Percentiles rank a stretch among this genome's conserved stretches.
Evolutionary conservation across 495 filamentous ascomycete genomes (phyloP).

Genomic region (Hypoxylon lienhwacheense): DNA sequence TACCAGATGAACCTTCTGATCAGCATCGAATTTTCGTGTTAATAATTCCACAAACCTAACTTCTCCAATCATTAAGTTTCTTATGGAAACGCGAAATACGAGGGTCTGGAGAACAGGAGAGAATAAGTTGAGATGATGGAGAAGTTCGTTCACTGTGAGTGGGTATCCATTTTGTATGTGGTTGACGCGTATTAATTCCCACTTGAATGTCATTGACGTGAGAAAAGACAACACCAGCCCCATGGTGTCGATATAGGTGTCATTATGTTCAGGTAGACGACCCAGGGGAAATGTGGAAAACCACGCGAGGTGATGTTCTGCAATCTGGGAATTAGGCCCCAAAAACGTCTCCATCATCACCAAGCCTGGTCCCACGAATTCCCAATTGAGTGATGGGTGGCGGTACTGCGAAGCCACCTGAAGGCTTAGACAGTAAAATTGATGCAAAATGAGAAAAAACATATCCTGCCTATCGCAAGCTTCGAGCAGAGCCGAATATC

Average conservation of each 20-base stretch:
- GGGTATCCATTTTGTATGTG: constrained; percentile 49
- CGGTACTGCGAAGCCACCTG: background rate
- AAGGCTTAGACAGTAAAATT: constrained; percentile 63
- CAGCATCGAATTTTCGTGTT: constrained; percentile 43
- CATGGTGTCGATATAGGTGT: constrained; percentile 18
- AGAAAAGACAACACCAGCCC: constrained; percentile 41
- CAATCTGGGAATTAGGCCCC: constrained; percentile 45
- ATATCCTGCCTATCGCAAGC: constrained; percentile 59
- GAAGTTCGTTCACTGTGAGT: constrained; percentile 62
- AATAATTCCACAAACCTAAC: constrained; percentile 41
- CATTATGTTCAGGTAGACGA: constrained; percentile 12
- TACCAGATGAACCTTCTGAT: constrained; percentile 39
- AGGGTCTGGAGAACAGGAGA: constrained; percentile 61
- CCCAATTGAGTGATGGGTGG: constrained; percentile 19
- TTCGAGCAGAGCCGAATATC: constrained; percentile 58
- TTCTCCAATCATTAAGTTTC: constrained; percentile 41
- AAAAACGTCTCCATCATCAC: constrained; percentile 42
- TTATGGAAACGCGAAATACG: constrained; percentile 60
- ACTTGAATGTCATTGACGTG: constrained; percentile 39
- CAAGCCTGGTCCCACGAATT: constrained; percentile 43
- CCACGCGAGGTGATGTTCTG: constrained; percentile 49
- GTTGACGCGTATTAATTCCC: constrained; percentile 11
- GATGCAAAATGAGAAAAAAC: constrained; percentile 69
- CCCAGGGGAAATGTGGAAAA: constrained; percentile 55
- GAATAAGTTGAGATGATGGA: constrained; percentile 48